Evolutionary conservation across 345 rosid species (phyloP), one percentile per base, ranked within the genome.

Genomic region (Linum tenue): DNA sequence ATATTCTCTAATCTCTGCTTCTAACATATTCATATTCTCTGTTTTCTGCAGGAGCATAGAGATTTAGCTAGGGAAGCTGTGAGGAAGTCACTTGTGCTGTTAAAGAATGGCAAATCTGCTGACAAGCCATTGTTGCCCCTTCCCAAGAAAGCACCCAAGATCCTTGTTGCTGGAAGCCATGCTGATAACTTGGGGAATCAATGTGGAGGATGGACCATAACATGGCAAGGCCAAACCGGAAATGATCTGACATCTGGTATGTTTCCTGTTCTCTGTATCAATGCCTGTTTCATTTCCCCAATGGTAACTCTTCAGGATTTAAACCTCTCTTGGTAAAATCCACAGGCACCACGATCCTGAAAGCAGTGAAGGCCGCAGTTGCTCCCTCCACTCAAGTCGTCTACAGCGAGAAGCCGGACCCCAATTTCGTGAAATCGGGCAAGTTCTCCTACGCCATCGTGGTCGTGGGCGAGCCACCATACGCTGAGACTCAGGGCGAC

Each of bases 1-100:
- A 1, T 5, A 48, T 48, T 48, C 53, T 48, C 9, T 48, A 5
- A 7, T 48, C 53, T 48, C 14, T 5, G 53, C n/a, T 56, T 56
- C 31, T n/a, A n/a, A 56, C 22, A 56, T n/a, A 56, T 11, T 48
- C 14, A 48, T 48, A 14, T 48, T 14, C 11, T 37, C 10, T 59
- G 39, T n/a, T 11, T 31, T 37, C 31, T 31, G 35, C 62, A 59
- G 63, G 63, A 60, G 16, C 63, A 60, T 38, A 60, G 63, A 38
- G 63, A 60, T 7, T 31, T 60, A 38, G 63, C 63, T 31, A 60
- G 63, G 41, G 63, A 60, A 60, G 63, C 63, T 7, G 63, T 60
- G 10, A 5, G 63, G 42, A 60, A 60, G 15, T 60, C 63, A 38
- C 40, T 60, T 38, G 42, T 60, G 39, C 63, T 60, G 40, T 14